Conservation (phyloP, 2,329 filamentous ascomycete species). For the Cytospora piceicola region DNA sequence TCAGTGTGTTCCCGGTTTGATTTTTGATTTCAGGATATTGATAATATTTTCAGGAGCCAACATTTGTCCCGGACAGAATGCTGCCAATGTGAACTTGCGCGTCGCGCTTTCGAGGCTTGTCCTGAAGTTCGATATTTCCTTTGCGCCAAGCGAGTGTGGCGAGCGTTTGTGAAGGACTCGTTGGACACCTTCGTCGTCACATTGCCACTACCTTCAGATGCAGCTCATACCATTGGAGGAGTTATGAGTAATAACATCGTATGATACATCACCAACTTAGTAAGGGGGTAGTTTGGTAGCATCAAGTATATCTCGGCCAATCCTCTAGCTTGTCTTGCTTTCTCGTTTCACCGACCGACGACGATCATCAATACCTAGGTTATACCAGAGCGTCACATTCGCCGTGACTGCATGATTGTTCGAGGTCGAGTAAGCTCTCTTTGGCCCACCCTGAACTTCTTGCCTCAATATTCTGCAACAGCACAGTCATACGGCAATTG, state of each 20-base stretch:
- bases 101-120: slow-evolving; percentile 14
- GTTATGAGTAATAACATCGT: background rate
- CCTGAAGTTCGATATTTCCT: slow-evolving; percentile 11
- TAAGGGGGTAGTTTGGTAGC: background rate
- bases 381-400: background rate
- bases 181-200: slow-evolving; percentile 12
- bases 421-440: background rate
- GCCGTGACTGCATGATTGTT: background rate
- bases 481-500: background rate
- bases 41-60: slow-evolving; percentile 14
- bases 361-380: background rate
- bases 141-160: slow-evolving; percentile 8
- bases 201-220: slow-evolving; percentile 3
- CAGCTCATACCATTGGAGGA: background rate
- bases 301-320: background rate
- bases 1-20: background rate
- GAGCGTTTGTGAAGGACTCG: slow-evolving; percentile 1
- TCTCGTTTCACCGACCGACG: background rate
- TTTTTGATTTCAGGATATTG: no score
- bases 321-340: background rate
- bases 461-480: background rate
- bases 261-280: background rate
- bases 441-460: background rate
- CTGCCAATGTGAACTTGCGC: slow-evolving; percentile 16
- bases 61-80: slow-evolving; percentile 18